Conservation (phyloP, 148 eudicot genomes). For the Camellia japonica region DNA sequence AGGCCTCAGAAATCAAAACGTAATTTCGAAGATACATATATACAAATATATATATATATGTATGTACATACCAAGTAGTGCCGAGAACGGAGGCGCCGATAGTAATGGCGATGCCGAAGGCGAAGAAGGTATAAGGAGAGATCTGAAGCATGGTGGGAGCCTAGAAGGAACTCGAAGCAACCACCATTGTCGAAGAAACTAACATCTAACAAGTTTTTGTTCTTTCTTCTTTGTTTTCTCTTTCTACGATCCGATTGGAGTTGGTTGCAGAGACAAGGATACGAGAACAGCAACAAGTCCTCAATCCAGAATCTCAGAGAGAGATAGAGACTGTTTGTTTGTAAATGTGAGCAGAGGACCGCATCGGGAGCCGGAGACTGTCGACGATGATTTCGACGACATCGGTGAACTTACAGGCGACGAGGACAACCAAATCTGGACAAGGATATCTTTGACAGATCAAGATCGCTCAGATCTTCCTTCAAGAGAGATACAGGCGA, state of each 20-base stretch:
- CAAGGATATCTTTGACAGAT: too few relatives aligned
- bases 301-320: conserved; percentile 18
- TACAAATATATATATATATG: not conserved
- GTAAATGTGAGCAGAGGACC: too few relatives aligned
- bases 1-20: not conserved
- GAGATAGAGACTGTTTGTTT: not conserved
- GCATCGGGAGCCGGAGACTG: too few relatives aligned
- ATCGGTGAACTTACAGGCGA: too few relatives aligned
- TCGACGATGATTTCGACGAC: too few relatives aligned
- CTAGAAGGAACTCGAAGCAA: conserved; percentile 59
- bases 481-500: too few relatives aligned
- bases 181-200: conserved; percentile 21
- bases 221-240: not conserved
- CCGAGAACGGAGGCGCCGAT: conserved; percentile 97
- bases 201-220: not conserved
- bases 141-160: conserved; percentile 68
- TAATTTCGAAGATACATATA: not conserved
- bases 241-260: not conserved
- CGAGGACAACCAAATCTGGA: too few relatives aligned
- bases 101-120: conserved; percentile 87
- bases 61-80: conserved; percentile 68
- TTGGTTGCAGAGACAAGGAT: not conserved
- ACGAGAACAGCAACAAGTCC: not conserved
- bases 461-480: too few relatives aligned
- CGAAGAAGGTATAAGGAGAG: conserved; percentile 88